Conservation (phyloP, 129 eudicot species). For the Deinandra increscens region DNA sequence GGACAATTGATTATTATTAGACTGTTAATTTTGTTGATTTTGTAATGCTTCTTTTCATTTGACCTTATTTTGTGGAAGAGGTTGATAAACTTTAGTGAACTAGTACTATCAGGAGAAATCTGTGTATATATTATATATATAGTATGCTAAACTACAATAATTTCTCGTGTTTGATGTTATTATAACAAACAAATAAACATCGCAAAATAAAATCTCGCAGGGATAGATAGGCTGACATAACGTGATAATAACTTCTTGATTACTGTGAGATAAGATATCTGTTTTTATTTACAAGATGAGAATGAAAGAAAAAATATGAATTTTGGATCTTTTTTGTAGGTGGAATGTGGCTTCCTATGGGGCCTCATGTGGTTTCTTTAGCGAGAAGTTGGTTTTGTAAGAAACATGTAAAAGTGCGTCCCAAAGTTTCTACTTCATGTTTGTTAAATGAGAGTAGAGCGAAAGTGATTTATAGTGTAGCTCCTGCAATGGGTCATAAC, state of each 20-base stretch:
- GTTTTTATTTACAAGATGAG: background rate
- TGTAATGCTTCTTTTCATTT: background rate
- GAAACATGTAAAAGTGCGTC: conserved; percentile 12
- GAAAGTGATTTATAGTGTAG: conserved; percentile 71
- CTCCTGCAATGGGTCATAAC: conserved; percentile 95
- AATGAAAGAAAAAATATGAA: conserved; percentile 7
- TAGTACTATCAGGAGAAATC: too few species aligned
- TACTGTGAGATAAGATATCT: background rate
- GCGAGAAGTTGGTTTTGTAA: conserved; percentile 3
- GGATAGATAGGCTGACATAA: too few species aligned
- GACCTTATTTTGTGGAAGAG: background rate
- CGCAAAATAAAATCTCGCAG: too few species aligned
- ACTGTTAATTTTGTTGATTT: background rate
- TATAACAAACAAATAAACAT: too few species aligned
- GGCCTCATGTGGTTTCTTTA: conserved; percentile 17
- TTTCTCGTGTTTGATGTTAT: too few species aligned
- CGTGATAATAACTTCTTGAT: background rate
- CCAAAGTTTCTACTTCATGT: conserved; percentile 37
- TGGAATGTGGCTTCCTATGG: conserved; percentile 18
- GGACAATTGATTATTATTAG: background rate
- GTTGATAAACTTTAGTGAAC: too few species aligned
- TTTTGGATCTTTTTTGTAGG: conserved; percentile 21
- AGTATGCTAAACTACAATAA: too few species aligned
- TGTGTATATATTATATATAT: too few species aligned
- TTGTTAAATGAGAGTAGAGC: conserved; percentile 38